phyloP scores from a whole-genome alignment of 2,329 filamentous ascomycete species.

The Pseudopithomyces maydicus region DNA sequence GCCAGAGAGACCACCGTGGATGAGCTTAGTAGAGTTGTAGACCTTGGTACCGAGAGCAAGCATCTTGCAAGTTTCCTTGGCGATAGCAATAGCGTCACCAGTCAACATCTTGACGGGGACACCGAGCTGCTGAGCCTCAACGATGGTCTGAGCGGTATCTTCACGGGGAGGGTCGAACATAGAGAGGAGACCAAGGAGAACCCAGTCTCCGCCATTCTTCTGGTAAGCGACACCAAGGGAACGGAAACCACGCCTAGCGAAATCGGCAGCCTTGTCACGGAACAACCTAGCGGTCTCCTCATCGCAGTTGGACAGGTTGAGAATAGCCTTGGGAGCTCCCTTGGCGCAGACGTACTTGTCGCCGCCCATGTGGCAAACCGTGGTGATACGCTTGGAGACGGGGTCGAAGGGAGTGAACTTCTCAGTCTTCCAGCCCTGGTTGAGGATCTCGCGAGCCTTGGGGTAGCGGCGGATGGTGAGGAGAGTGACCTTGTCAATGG shows the following conservation, averaged over 20 bases:
- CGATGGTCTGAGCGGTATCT: slow-evolving; percentile 77
- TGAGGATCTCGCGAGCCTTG: slow-evolving; percentile 76
- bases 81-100: slow-evolving; percentile 79
- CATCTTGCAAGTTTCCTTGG: slow-evolving; percentile 84
- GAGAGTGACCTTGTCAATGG: slow-evolving; percentile 80
- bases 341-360: slow-evolving; percentile 76
- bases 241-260: slow-evolving; percentile 79
- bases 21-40: slow-evolving; percentile 79
- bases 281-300: slow-evolving; percentile 69
- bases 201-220: slow-evolving; percentile 76
- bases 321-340: slow-evolving; percentile 77
- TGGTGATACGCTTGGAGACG: slow-evolving; percentile 79
- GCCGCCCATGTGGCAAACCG: slow-evolving; percentile 70
- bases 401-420: slow-evolving; percentile 81
- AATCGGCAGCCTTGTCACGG: slow-evolving; percentile 74
- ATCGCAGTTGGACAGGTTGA: slow-evolving; percentile 70
- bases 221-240: slow-evolving; percentile 79
- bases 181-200: slow-evolving; percentile 75
- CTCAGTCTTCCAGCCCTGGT: slow-evolving; percentile 75
- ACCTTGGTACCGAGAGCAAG: slow-evolving; percentile 79
- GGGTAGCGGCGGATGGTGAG: slow-evolving; percentile 77
- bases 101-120: slow-evolving; percentile 82
- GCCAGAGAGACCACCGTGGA: slow-evolving; percentile 75
- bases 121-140: slow-evolving; percentile 76
- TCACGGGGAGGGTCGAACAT: slow-evolving; percentile 83